These are phyloP conservation scores for Acanthamoeba lenticulata DNA, from an alignment of 208 protist species.

Conservation along the genomic window DNA sequence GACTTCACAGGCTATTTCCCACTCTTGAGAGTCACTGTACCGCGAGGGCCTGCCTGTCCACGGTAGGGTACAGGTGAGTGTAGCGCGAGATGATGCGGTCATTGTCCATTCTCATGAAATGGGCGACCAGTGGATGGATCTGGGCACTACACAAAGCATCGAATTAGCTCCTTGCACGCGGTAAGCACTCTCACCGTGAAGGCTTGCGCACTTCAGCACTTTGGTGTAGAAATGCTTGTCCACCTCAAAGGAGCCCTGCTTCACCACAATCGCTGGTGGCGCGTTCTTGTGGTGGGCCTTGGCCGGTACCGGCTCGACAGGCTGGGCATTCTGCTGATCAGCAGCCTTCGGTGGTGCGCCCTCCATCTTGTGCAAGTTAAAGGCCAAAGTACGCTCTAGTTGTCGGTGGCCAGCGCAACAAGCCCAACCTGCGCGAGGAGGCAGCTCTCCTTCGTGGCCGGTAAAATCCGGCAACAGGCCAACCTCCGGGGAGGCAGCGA, in stretches of 20 bases:
- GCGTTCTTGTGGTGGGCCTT: not conserved
- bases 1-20: too few relatives aligned
- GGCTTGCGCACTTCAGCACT: constrained; percentile 68
- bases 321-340: not conserved
- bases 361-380: not conserved
- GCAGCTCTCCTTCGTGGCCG: not conserved
- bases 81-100: constrained; percentile 81
- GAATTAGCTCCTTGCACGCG: not conserved
- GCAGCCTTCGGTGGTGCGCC: not conserved
- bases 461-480: not conserved
- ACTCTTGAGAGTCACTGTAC: not conserved
- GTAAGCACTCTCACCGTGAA: not conserved
- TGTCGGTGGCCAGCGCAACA: too few relatives aligned
- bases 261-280: not conserved
- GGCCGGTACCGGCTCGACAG: not conserved
- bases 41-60: constrained; percentile 64
- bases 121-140: constrained; percentile 79
- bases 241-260: constrained; percentile 56
- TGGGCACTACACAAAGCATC: constrained; percentile 12
- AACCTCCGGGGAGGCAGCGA: not conserved
- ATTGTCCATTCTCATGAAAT: constrained; percentile 80
- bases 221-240: constrained; percentile 81
- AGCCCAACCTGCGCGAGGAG: too few relatives aligned
- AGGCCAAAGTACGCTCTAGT: too few relatives aligned
- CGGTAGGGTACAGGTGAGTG: constrained; percentile 79